phyloP scores from a whole-genome alignment of 2,329 filamentous ascomycete species.

The Cadophora malorum region DNA sequence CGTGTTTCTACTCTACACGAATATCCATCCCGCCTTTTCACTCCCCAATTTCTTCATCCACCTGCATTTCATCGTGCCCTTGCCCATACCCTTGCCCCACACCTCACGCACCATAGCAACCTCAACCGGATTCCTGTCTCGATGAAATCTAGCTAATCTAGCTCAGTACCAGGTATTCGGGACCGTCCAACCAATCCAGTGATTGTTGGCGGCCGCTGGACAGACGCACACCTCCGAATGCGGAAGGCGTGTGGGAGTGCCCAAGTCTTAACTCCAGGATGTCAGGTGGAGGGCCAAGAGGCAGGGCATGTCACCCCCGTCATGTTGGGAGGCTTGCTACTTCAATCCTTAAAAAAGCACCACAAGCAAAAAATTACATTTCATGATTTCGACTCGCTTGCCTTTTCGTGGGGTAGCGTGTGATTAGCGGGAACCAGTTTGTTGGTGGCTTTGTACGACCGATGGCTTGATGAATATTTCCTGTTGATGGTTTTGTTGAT shows the following conservation, averaged over 20 bases:
- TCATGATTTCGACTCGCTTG: background rate
- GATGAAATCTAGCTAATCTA: background rate
- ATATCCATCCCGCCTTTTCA: background rate
- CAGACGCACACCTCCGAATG: background rate
- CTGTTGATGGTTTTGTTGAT: background rate
- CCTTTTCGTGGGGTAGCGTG: constrained; percentile 1
- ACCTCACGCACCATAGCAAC: background rate
- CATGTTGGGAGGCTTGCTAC: background rate
- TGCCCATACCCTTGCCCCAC: background rate
- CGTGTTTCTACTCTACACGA: background rate
- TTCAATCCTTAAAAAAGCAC: background rate
- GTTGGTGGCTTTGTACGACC: constrained; percentile 15
- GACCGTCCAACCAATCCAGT: background rate
- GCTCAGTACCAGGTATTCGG: constrained; percentile 2
- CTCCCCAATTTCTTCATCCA: background rate
- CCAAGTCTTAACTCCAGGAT: background rate
- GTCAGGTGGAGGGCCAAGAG: too few relatives aligned
- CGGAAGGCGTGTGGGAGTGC: background rate
- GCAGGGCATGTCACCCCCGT: too few relatives aligned
- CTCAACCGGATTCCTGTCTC: constrained; percentile 1
- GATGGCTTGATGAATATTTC: background rate
- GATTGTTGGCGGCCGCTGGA: background rate
- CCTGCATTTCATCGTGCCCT: background rate
- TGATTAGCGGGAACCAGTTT: background rate
- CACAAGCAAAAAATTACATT: too few relatives aligned